Evolutionary conservation across 2,329 filamentous ascomycete genomes (phyloP), one percentile per base, ranked within the genome.

Genomic region (Neodidymelliopsis sp.): DNA sequence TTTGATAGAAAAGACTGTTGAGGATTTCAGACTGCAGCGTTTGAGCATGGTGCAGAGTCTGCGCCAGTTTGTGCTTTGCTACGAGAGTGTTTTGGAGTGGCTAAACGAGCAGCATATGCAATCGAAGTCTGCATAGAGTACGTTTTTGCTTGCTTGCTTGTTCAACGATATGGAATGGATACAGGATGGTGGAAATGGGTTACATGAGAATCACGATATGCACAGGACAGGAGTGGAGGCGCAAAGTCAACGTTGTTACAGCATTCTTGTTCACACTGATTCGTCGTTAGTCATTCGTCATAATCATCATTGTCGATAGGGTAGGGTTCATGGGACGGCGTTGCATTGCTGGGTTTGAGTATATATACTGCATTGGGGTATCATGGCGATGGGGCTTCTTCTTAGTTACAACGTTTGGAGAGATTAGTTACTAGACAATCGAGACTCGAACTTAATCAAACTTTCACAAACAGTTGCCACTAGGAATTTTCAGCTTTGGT

Each of bases 31-130:
- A 47, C 79, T 82, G 37, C 94, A 99, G 75, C 80, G 94, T 57
- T 76, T 97, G 15, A 97, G 91, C 73, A 99, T 97, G 92, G 93
- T 99, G 31, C 94, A 97, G 74, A 97, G 89, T 64, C 76, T 97
- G 49, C 81, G 90, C 53, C 94, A 99, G 71, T 97, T 89, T 75
- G 93, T 97, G 38, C 84, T 99, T 24, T 99, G 94, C 73, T 99
- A 99, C 72, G 94, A 99, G 77, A 95, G 90, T 29, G 82, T 97
- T 6, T 77, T 95, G 44, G 93, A 97, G 74, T 99, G 93, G 91
- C 74, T 94, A 20, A 78, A 80, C 9, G 73, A 77, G 60, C 75
- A 79, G 25, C 47, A 50, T n/a, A 22, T 41, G 10, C 47, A 41
- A 25, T 24, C 40, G 11, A 50, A 50, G 23, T 15, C 20, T 8